A percentile compares a stretch with the other conserved stretches of the same genome.
Conservation (phyloP, 176 grass and related monocot species). For the Avena sativa region DNA sequence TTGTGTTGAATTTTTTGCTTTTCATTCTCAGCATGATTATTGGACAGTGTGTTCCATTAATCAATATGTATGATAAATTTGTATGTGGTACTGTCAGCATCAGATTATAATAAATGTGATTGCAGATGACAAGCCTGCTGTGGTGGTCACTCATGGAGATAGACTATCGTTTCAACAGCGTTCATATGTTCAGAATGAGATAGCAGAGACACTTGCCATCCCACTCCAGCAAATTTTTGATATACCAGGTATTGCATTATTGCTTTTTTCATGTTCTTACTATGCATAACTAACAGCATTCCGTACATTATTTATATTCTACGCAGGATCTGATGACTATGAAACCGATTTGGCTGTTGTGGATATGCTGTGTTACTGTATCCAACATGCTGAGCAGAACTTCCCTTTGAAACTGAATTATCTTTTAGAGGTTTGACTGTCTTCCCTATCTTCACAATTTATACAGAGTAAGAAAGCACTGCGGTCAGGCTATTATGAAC, state of each 20-base stretch:
- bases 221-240: constrained; percentile 69
- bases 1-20: constrained; percentile 15
- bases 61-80: constrained; percentile 12
- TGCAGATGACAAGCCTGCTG: constrained; percentile 71
- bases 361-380: constrained; percentile 72
- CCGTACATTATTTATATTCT: constrained; percentile 23
- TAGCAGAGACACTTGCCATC: constrained; percentile 61
- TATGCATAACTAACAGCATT: not conserved
- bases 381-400: constrained; percentile 71
- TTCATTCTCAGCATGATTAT: not conserved
- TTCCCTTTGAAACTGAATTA: constrained; percentile 56
- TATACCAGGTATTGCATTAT: constrained; percentile 54
- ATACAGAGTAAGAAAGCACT: not conserved
- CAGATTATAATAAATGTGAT: constrained; percentile 14
- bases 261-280: not conserved
- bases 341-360: constrained; percentile 60
- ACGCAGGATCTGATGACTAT: constrained; percentile 54
- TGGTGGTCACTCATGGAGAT: constrained; percentile 72
- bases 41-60: not conserved
- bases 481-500: not conserved
- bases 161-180: constrained; percentile 47
- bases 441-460: constrained; percentile 6
- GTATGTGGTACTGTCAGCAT: not conserved
- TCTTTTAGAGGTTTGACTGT: constrained; percentile 56
- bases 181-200: constrained; percentile 42